These are phyloP conservation scores for Hansenula sp. DNA, from an alignment of 1,139 yeast species.

Conservation along the genomic window DNA sequence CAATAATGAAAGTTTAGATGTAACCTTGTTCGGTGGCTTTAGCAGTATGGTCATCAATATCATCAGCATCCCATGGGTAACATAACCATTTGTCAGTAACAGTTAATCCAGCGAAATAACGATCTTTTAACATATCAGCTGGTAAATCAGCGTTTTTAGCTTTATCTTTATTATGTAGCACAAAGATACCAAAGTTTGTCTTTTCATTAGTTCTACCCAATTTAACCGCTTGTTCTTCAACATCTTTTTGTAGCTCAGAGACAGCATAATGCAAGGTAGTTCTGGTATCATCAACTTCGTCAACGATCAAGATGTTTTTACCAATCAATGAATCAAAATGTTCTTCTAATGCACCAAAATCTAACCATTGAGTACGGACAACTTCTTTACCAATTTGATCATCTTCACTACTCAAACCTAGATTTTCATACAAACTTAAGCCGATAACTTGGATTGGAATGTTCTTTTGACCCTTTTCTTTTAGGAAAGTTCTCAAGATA, in stretches of 20 bases:
- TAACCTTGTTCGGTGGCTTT: conserved; percentile 72
- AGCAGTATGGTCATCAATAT: conserved; percentile 79
- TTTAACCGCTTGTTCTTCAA: conserved; percentile 38
- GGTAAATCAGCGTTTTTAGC: conserved; percentile 53
- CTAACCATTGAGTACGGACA: conserved; percentile 64
- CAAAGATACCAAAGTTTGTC: conserved; percentile 53
- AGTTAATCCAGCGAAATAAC: conserved; percentile 48
- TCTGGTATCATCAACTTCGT: conserved; percentile 68
- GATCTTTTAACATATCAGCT: conserved; percentile 38
- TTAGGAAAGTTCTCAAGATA: conserved; percentile 57
- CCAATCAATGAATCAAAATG: conserved; percentile 55
- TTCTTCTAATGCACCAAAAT: conserved; percentile 51
- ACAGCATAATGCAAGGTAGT: conserved; percentile 63
- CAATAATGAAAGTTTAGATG: conserved; percentile 17
- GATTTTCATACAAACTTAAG: conserved; percentile 55
- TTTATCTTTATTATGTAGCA: conserved; percentile 55
- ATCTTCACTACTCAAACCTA: conserved; percentile 39
- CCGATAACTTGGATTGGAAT: conserved; percentile 66
- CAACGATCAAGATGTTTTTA: conserved; percentile 59
- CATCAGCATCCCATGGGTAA: conserved; percentile 68
- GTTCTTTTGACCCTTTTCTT: conserved; percentile 50
- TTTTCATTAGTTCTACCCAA: conserved; percentile 29
- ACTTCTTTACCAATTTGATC: conserved; percentile 58
- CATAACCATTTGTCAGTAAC: conserved; percentile 60
- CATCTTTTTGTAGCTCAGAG: conserved; percentile 54